A percentile compares a stretch with the other conserved stretches of the same genome.
Conservation (phyloP, 2,329 filamentous ascomycete genomes). For the Pezizomycotina sp. region DNA sequence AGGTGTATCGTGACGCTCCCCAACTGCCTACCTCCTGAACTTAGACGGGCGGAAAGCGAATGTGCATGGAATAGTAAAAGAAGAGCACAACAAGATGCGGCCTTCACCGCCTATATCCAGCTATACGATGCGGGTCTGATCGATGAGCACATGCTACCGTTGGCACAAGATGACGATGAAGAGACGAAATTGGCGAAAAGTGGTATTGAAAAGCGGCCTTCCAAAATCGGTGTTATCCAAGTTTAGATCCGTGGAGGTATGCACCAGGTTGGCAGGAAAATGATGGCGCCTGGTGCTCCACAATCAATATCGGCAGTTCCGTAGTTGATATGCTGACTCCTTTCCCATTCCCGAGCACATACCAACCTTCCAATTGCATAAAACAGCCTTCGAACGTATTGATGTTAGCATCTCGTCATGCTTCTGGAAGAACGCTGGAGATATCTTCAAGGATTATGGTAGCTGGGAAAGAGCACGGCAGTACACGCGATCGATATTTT, state of each 20-base stretch:
- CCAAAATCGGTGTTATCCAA: slow-evolving; percentile 17
- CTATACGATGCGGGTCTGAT: slow-evolving; percentile 56
- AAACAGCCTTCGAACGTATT: not conserved
- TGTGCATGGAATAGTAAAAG: slow-evolving; percentile 52
- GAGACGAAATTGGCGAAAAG: slow-evolving; percentile 23
- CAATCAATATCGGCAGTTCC: slow-evolving; percentile 15
- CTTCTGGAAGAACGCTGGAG: not conserved
- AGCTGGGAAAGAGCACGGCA: not conserved
- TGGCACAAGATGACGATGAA: slow-evolving; percentile 29
- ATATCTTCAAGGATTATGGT: not conserved
- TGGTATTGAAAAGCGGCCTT: slow-evolving; percentile 20
- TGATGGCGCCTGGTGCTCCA: slow-evolving; percentile 11
- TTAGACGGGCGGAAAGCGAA: slow-evolving; percentile 40
- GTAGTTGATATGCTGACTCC: slow-evolving; percentile 21
- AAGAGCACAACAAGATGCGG: slow-evolving; percentile 62
- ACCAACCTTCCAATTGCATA: slow-evolving; percentile 14
- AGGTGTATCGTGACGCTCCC: slow-evolving; percentile 54
- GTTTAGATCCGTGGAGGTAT: slow-evolving; percentile 22
- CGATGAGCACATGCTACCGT: slow-evolving; percentile 61
- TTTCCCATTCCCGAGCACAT: slow-evolving; percentile 17
- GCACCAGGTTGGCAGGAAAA: slow-evolving; percentile 13
- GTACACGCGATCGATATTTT: not conserved
- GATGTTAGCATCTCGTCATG: not conserved
- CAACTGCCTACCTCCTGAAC: slow-evolving; percentile 44
- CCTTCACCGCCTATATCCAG: slow-evolving; percentile 59